Evolutionary conservation across 495 filamentous ascomycete species (phyloP), one percentile per base, ranked within the genome.

Genomic region (Xylaria curta): DNA sequence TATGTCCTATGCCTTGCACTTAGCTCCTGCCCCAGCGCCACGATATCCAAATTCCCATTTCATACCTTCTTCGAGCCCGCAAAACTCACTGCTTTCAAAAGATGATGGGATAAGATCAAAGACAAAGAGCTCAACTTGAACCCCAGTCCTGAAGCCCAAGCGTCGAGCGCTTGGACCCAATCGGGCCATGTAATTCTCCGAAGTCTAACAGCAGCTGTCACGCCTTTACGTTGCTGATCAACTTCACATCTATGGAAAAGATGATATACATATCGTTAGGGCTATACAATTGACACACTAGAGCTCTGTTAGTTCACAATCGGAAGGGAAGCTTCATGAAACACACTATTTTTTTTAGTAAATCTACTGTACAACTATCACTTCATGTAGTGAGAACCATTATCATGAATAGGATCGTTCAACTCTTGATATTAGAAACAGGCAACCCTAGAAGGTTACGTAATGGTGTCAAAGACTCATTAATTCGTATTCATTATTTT

Each of bases 401-500:
- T 21, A 28, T 28, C 24, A 54, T 54, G 13, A 3, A 5, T 0
- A 40, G 8, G 9, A 40, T 24, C 7, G 9, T 51, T 21, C 9
- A 21, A 51, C n/a, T 8, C 4, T 12, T 31, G 0, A 4, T 31
- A 6, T 31, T 28, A 56, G 26, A 12, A 56, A 56, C 26, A 31
- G 53, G 4, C 4, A 56, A 31, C 53, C 24, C 21, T 28, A 33
- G 24, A 31, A 26, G 6, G 1, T 31, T 19, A 58, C 1, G 10
- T 42, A 19, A 68, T 28, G 40, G 31, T 46, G 49, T 42, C 33
- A 56, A 65, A 47, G 69, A 66, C 49, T 79, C 77, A 71, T 79
- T 44, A 79, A 77, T 77, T 71, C 77, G 69, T 79, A 44, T 79
- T 76, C 77, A 70, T 79, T 71, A 74, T 77, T 74, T 63, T 76